Conservation (phyloP, 805 yeast genomes). For the Wickerhamomyces queroliae region DNA sequence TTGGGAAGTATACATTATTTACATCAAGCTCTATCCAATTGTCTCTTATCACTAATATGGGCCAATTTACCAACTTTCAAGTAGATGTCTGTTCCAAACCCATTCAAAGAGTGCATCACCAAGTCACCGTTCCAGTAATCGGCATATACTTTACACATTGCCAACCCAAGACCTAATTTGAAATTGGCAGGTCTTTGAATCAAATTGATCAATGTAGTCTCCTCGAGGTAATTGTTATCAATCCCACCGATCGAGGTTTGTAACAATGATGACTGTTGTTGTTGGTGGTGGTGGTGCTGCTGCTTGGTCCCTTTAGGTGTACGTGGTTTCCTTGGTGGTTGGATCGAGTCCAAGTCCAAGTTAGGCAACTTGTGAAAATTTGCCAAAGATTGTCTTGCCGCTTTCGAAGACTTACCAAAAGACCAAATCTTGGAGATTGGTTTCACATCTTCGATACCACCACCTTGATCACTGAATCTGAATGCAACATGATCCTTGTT, state of each 20-base stretch:
- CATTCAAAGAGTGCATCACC: constrained; percentile 77
- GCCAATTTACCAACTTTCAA: constrained; percentile 78
- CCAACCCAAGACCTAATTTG: constrained; percentile 83
- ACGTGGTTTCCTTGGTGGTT: too few relatives aligned
- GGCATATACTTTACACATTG: constrained; percentile 88
- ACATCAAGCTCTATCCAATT: constrained; percentile 61
- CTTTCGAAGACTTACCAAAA: constrained; percentile 65
- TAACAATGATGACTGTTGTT: constrained; percentile 19
- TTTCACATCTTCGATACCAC: constrained; percentile 68
- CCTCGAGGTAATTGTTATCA: constrained; percentile 22
- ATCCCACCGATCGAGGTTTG: constrained; percentile 37
- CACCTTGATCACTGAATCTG: constrained; percentile 85
- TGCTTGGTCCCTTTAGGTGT: too few relatives aligned
- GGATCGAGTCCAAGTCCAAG: constrained; percentile 33
- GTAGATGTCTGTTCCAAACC: constrained; percentile 88
- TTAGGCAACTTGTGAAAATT: constrained; percentile 73
- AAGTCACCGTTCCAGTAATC: constrained; percentile 96
- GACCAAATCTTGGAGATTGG: constrained; percentile 73
- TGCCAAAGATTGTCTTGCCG: constrained; percentile 51
- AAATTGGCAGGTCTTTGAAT: constrained; percentile 68
- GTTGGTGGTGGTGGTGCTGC: constrained; percentile 3
- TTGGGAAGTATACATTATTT: too few relatives aligned
- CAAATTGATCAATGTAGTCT: constrained; percentile 52
- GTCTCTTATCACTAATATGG: constrained; percentile 51
- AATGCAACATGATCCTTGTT: constrained; percentile 64